Evolutionary conservation across 345 rosid genomes (phyloP), one percentile per base, ranked within the genome.

Genomic region (Corymbia maculata): DNA sequence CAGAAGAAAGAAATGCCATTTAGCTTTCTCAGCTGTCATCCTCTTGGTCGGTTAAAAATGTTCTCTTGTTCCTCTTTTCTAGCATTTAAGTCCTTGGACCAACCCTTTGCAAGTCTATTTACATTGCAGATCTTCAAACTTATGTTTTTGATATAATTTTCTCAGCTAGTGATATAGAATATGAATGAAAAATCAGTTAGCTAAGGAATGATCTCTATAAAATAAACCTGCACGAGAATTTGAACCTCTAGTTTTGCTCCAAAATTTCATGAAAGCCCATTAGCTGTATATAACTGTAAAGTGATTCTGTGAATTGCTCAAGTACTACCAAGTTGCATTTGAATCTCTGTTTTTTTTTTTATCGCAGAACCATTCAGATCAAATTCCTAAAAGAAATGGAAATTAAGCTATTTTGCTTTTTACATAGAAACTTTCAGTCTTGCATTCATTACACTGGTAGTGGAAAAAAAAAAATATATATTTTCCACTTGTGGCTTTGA

Each of bases 391-490:
- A 55, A 55, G 42, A 36, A 2, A 59, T 59, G 14, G 14, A 59
- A 59, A 59, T 59, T 59, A 59, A 9, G n/a, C 13, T 26, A 26
- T 26, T 59, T 59, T 26, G 1, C 30, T 59, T 5, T 59, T 10
- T 14, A 59, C 24, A 9, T 22, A 57, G 24, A 22, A 24, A 24
- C 22, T 4, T 0, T 21, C 24, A 13, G 5, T 59, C 1, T 26
- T 59, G 6, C 13, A 59, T 59, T 59, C 10, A 24, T 59, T 24
- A 28, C n/a, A 26, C 30, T 59, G 51, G 6, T 59, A 59, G 66
- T 59, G 30, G 66, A 26, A 24, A 26, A 24, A 24, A 26, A 24
- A 55, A 21, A 55, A 8, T 3, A 0, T 7, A 8, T 3, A 0
- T 7, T 53, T 55, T 55, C 61, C 61, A 21, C 61, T 3, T 55